These are phyloP conservation scores for Paramecium sexaurelia DNA, from an alignment of 73 alveolate species.

Conservation along the genomic window DNA sequence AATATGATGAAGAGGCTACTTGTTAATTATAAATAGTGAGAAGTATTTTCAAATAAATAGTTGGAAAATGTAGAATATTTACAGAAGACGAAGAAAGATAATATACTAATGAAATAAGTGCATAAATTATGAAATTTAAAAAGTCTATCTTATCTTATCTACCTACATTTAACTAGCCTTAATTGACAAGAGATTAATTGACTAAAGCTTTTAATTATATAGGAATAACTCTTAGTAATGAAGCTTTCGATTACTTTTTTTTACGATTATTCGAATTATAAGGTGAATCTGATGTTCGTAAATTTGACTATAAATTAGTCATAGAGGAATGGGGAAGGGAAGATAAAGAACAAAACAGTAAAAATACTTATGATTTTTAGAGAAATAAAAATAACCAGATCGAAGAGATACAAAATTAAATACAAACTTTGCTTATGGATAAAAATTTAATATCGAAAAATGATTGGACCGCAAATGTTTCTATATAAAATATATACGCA, in stretches of 20 bases:
- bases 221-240: neutral
- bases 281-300: slow-evolving; percentile 18
- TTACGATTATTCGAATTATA: slow-evolving; percentile 28
- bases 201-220: slow-evolving; percentile 54
- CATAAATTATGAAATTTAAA: slow-evolving; percentile 15
- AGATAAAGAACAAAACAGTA: slow-evolving; percentile 10
- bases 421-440: neutral
- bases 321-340: slow-evolving; percentile 58
- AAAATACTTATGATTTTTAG: neutral
- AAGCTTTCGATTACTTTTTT: slow-evolving; percentile 33
- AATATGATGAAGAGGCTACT: slow-evolving; percentile 35
- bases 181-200: slow-evolving; percentile 26
- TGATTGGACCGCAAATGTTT: neutral
- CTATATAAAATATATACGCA: neutral
- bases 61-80: slow-evolving; percentile 48
- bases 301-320: slow-evolving; percentile 16
- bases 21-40: slow-evolving; percentile 9
- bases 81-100: slow-evolving; percentile 22
- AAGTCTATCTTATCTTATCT: slow-evolving; percentile 49
- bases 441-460: neutral
- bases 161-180: slow-evolving; percentile 9
- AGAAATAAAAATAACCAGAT: neutral
- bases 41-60: slow-evolving; percentile 23
- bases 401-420: slow-evolving; percentile 25
- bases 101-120: neutral